phyloP scores from a whole-genome alignment of 2,329 filamentous ascomycete species.

The Neofusicoccum cordaticola region DNA sequence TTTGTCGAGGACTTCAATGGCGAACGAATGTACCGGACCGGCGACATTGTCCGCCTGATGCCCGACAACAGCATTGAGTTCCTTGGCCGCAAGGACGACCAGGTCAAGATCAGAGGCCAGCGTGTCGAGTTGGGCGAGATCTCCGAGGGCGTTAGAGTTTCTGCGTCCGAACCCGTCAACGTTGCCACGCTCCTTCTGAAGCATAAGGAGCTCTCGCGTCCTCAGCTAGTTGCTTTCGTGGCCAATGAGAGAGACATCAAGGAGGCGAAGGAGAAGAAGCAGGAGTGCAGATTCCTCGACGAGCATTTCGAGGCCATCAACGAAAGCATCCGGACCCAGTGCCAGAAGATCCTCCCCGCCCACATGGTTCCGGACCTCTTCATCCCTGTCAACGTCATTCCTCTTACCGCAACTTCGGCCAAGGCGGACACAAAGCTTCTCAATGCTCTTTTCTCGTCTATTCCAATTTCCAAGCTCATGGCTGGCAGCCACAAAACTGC shows the following conservation, averaged over 20 bases:
- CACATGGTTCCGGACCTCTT: slow-evolving; percentile 43
- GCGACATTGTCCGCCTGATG: slow-evolving; percentile 21
- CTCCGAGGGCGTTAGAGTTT: slow-evolving; percentile 34
- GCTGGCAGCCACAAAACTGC: slow-evolving; percentile 1
- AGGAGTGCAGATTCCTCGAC: slow-evolving; percentile 20
- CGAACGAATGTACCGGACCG: slow-evolving; percentile 20
- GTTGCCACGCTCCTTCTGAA: slow-evolving; percentile 7
- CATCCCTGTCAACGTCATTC: slow-evolving; percentile 37
- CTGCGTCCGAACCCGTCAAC: slow-evolving; percentile 23
- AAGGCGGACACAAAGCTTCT: slow-evolving; percentile 35
- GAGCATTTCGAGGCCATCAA: slow-evolving; percentile 19
- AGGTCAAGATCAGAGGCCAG: slow-evolving; percentile 36
- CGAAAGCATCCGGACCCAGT: slow-evolving; percentile 18
- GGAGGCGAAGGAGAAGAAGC: slow-evolving; percentile 17
- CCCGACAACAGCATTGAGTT: slow-evolving; percentile 21
- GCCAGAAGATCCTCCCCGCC: slow-evolving; percentile 28
- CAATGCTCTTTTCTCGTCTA: slow-evolving; percentile 26
- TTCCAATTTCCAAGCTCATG: slow-evolving; percentile 26
- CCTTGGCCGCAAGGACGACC: slow-evolving; percentile 23
- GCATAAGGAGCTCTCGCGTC: slow-evolving; percentile 8
- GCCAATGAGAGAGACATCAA: slow-evolving; percentile 20
- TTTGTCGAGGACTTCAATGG: slow-evolving; percentile 18
- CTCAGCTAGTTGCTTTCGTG: slow-evolving; percentile 12
- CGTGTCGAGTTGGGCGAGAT: slow-evolving; percentile 41
- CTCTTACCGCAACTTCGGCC: slow-evolving; percentile 32